Evolutionary conservation across 495 filamentous ascomycete genomes (phyloP).

Genomic region (Glutinoglossum americanum): DNA sequence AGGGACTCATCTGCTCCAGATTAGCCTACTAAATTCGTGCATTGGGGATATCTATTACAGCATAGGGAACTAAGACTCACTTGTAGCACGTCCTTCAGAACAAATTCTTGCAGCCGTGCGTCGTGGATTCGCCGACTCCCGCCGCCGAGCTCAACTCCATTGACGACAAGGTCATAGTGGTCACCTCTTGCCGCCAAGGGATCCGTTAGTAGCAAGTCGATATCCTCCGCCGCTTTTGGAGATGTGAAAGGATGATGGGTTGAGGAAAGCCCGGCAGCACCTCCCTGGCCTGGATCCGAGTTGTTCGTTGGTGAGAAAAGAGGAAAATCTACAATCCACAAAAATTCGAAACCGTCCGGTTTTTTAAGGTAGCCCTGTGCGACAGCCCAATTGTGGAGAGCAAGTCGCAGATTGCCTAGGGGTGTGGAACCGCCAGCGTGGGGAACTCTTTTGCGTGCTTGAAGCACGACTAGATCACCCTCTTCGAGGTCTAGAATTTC

Average conservation of each 20-base stretch:
- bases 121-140: slow-evolving; percentile 86
- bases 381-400: slow-evolving; percentile 45
- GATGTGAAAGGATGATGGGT: slow-evolving; percentile 97
- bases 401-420: slow-evolving; percentile 55
- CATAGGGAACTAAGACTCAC: slow-evolving; percentile 12
- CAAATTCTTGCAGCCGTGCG: slow-evolving; percentile 59
- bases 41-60: neutral
- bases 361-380: slow-evolving; percentile 30
- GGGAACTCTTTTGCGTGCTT: slow-evolving; percentile 44
- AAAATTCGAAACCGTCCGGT: slow-evolving; percentile 35
- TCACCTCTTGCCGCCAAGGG: slow-evolving; percentile 55
- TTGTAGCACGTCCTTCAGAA: slow-evolving; percentile 66
- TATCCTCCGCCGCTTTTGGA: slow-evolving; percentile 47
- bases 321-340: slow-evolving; percentile 81
- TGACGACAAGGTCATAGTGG: slow-evolving; percentile 89
- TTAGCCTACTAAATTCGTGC: slow-evolving; percentile 4
- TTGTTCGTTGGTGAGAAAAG: slow-evolving; percentile 59
- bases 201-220: slow-evolving; percentile 48
- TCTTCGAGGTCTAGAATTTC: slow-evolving; percentile 31
- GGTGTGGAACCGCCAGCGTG: slow-evolving; percentile 51
- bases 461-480: slow-evolving; percentile 58
- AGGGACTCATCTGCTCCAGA: slow-evolving; percentile 28
- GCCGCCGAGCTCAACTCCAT: slow-evolving; percentile 85
- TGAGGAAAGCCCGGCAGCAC: slow-evolving; percentile 54
- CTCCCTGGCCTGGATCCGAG: slow-evolving; percentile 49